Base-by-base conservation (phyloP, 2,329 filamentous ascomycete species). In the Sporothrix phasma region DNA sequence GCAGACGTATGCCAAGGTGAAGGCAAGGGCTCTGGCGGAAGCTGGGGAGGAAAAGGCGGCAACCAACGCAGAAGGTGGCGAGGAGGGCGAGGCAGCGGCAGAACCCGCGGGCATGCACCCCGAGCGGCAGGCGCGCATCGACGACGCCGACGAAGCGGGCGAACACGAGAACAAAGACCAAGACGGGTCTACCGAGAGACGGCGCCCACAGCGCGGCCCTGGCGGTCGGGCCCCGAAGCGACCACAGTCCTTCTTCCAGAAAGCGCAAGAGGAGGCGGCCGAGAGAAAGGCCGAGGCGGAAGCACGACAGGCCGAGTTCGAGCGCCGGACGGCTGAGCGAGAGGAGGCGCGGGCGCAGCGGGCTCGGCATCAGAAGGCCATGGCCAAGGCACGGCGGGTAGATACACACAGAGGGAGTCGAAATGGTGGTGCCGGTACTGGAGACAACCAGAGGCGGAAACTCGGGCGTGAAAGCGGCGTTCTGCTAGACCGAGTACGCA, bases 1-100 rank as follows among this genome's bases (percentile, higher is more conserved):
- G 77, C 96, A 96, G 76, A 84, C 89, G 47, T 97, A 96, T 73
- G 89, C 88, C 67, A 97, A 96, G 76, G 79, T 96, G 68, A 93
- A 92, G 75, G 86, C 85, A 31, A 74, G 79, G 61, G 74, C 47
- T n/a, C 47, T 68, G 26, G 41, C 49, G 43, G 65, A 15, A 63
- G 37, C 29, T 53, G 39, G 24, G 41, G 66, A 31, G 13, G 63
- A 61, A 29, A 59, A 19, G 34, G 63, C 54, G 15, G 64, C 65
- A 37, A n/a, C 39, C 29, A 1, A 6, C 24, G 43, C 11, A 10
- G 17, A 63, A 68, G 56, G 22, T 13, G 63, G 47, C 17, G 63
- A 53, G 13, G n/a, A 26, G 13, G 64, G 67, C 3, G 69, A 13
- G 4, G 65, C 68, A 4, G 69, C 34, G 5, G 34, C 34, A 13